These are phyloP conservation scores for Coniella lustricola DNA, from an alignment of 2,329 filamentous ascomycete species.

Conservation along the genomic window DNA sequence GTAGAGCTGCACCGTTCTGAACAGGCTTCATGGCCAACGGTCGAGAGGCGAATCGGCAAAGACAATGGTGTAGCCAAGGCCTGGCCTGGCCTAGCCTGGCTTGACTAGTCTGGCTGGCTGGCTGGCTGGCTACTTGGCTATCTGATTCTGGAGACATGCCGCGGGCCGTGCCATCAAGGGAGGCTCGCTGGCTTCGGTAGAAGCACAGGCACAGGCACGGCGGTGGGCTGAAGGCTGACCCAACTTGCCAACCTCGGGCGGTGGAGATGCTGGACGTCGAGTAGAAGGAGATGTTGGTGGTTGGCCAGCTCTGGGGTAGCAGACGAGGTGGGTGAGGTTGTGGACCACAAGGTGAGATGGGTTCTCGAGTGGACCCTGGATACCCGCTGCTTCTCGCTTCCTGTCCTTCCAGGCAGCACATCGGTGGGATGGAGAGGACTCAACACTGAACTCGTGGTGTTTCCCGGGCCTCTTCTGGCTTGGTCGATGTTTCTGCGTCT, in stretches of 20 bases:
- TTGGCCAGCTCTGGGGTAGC: neutral
- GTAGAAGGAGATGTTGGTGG: neutral
- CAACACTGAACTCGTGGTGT: no score
- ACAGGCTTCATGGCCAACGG: no score
- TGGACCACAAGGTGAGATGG: conserved; percentile 2
- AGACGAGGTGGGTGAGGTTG: conserved; percentile 3
- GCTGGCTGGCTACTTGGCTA: neutral
- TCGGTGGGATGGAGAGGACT: no score
- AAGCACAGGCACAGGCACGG: no score
- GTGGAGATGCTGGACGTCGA: neutral
- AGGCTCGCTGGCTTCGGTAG: no score
- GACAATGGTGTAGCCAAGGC: no score
- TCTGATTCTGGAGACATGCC: conserved; percentile 7
- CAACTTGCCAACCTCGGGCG: neutral
- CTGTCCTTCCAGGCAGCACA: no score
- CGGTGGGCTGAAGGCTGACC: neutral
- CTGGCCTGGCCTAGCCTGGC: no score
- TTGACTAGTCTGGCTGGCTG: neutral
- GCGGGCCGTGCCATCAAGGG: conserved; percentile 16
- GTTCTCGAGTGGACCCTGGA: neutral
- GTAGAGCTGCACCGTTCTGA: no score
- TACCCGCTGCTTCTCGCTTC: neutral
- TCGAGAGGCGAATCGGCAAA: no score
- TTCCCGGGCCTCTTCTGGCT: neutral
- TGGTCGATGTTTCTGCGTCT: neutral